Evolutionary conservation across 345 rosid species (phyloP), one percentile per base, ranked within the genome.

Genomic region (Raphanus sativus): DNA sequence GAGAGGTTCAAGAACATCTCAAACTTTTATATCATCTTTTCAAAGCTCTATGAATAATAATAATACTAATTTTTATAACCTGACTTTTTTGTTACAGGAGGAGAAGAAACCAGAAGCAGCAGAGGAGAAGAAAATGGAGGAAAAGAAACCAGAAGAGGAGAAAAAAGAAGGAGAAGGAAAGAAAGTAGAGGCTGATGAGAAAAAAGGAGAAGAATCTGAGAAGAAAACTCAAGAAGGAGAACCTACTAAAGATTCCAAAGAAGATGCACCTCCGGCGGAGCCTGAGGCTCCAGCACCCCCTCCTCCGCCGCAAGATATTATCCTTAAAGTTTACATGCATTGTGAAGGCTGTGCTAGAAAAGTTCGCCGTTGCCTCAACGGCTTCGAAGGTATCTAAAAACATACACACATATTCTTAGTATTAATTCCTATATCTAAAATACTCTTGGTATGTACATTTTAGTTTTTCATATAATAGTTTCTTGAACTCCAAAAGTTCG

Each of bases 331-430:
- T 6, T 91, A 83, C 91, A 95, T 95, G 98, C 99, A 95, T 86
- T 95, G 99, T 69, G 98, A 95, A 84, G 99, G 98, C 8, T 95
- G 99, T 69, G 98, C 99, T 62, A 88, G 94, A 25, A 95, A 95
- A 85, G 91, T 95, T 58, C 96, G 91, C 25, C 82, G 93, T 32
- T 82, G 93, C 34, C 94, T 95, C 61, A 91, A 77, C 69, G 93
- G 94, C 75, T 95, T 95, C 65, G 86, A 89, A 63, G 98, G 99
- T 92, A 55, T 38, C 33, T 17, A 25, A 34, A 50, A 9, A 50
- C 15, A 48, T 17, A 8, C 25, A 17, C 40, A 7, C 29, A 6
- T 5, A n/a, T 50, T 45, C 54, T 45, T 4, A 50, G 21, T 50
- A n/a, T 21, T 21, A 21, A 21, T 50, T 50, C 55, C 6, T 50